Conservation (phyloP, 257 asterid genomes). For the Solanum sejunctum region DNA sequence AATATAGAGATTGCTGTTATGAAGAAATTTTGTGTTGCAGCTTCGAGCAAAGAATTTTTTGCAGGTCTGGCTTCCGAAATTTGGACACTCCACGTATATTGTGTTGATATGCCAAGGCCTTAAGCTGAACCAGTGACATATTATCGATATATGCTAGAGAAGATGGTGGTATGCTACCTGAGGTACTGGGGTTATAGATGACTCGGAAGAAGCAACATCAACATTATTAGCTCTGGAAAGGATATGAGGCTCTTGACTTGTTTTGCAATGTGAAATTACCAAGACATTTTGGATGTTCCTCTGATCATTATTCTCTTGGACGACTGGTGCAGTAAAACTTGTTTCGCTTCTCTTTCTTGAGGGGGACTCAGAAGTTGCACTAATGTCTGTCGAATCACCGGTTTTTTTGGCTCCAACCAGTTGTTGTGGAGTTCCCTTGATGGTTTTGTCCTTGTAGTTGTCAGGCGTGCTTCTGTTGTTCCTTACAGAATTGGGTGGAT, state of each 20-base stretch:
- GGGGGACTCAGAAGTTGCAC: neutral
- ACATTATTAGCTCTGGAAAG: too few relatives aligned
- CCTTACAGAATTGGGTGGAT: neutral
- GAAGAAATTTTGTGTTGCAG: neutral
- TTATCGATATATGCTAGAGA: neutral
- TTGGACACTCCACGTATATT: constrained; percentile 11
- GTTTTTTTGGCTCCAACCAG: neutral
- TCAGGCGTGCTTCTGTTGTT: neutral
- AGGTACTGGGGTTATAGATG: neutral
- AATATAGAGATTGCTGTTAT: neutral
- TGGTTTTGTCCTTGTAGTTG: neutral
- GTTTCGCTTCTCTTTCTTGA: neutral
- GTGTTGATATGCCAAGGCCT: constrained; percentile 21
- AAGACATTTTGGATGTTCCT: too few relatives aligned
- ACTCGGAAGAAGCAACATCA: neutral
- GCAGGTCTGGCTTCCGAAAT: constrained; percentile 19
- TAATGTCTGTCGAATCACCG: neutral
- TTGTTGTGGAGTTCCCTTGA: neutral
- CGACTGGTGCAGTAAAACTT: neutral
- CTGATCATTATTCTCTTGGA: neutral
- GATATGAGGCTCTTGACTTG: too few relatives aligned
- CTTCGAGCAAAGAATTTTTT: neutral
- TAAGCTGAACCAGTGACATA: constrained; percentile 13
- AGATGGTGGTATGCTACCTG: too few relatives aligned
- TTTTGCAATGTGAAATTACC: too few relatives aligned